These are phyloP conservation scores for Candida argentea DNA, from an alignment of 805 yeast species.

Conservation along the genomic window DNA sequence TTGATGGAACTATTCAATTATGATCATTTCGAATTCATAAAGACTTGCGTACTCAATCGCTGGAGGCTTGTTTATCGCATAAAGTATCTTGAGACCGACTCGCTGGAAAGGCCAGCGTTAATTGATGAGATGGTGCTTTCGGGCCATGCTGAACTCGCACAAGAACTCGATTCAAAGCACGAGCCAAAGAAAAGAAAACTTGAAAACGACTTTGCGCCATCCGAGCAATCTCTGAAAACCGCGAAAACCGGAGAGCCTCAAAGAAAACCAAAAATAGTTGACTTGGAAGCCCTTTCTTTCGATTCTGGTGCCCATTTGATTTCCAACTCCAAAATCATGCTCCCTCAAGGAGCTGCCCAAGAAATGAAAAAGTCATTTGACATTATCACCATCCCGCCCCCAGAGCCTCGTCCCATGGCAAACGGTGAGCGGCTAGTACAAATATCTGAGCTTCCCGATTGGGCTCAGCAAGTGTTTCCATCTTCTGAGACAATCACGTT, in stretches of 20 bases:
- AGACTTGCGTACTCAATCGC: conserved; percentile 40
- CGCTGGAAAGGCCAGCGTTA: conserved; percentile 22
- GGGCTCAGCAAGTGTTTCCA: conserved; percentile 77
- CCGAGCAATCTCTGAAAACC: conserved; percentile 6
- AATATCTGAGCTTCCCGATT: conserved; percentile 59
- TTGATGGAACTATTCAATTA: conserved; percentile 43
- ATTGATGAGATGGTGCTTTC: conserved; percentile 33
- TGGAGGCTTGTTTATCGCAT: conserved; percentile 45
- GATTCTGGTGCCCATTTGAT: conserved; percentile 66
- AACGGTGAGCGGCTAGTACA: conserved; percentile 39
- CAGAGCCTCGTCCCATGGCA: conserved; percentile 36
- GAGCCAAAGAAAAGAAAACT: conserved; percentile 13
- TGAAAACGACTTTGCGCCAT: not conserved
- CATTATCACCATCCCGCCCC: conserved; percentile 88
- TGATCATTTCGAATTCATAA: conserved; percentile 41
- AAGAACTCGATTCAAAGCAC: conserved; percentile 20
- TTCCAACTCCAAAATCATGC: conserved; percentile 54
- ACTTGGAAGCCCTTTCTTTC: conserved; percentile 52
- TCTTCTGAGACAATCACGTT: conserved; percentile 51
- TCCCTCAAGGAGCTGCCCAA: conserved; percentile 81
- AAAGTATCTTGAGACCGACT: conserved; percentile 17
- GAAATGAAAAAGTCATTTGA: conserved; percentile 68
- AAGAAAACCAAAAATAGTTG: conserved; percentile 45
- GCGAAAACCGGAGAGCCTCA: conserved; percentile 2
- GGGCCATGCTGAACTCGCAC: conserved; percentile 31